These are phyloP conservation scores for Pterocarpus macrocarpus DNA, from an alignment of 306 rosid species.

Conservation along the genomic window DNA sequence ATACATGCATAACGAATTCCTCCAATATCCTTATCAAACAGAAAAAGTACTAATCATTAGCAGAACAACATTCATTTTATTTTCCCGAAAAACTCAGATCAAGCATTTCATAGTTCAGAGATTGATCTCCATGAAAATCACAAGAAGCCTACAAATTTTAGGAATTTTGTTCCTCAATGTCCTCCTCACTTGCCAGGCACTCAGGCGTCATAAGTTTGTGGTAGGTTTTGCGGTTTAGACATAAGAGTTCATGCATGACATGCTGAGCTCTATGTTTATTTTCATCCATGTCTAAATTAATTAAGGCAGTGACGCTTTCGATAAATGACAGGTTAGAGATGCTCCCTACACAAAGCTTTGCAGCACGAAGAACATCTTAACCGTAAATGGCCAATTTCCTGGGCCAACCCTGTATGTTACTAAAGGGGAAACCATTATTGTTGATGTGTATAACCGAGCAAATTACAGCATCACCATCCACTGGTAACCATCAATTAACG, in stretches of 20 bases:
- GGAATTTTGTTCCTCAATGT: conserved; percentile 32
- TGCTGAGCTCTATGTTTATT: no score
- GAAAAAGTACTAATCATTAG: background rate
- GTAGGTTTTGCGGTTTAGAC: conserved; percentile 2
- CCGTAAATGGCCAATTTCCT: no score
- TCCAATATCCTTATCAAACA: background rate
- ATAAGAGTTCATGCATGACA: background rate
- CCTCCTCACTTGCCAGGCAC: conserved; percentile 40
- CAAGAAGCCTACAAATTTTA: conserved; percentile 21
- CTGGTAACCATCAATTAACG: no score
- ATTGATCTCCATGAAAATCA: conserved; percentile 27
- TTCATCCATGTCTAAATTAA: no score
- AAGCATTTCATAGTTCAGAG: background rate
- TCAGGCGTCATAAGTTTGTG: conserved; percentile 46
- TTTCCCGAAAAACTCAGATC: background rate
- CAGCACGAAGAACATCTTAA: no score
- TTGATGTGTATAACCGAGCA: no score
- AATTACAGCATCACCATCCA: no score
- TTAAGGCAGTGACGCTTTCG: no score
- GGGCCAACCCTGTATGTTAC: no score
- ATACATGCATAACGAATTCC: background rate
- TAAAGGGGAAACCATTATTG: no score
- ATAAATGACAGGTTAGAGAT: no score
- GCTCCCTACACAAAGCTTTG: no score
- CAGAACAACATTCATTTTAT: background rate